phyloP scores from a whole-genome alignment of 1,139 yeast species.

The Blastobotrys capitulatus region DNA sequence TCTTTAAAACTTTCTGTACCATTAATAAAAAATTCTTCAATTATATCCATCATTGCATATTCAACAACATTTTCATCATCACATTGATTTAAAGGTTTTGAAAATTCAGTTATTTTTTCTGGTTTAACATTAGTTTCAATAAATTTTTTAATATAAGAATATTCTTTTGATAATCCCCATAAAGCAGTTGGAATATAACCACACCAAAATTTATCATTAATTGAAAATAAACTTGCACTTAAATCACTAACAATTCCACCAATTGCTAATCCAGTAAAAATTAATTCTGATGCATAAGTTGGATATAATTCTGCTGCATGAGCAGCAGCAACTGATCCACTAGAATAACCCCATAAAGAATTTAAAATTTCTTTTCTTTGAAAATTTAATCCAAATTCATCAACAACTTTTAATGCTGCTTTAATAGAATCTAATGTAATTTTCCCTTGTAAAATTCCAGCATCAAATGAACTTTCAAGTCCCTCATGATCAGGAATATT shows the following conservation, averaged over 20 bases:
- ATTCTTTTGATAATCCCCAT: conserved; percentile 29
- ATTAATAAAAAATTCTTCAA: conserved; percentile 16
- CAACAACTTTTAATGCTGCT: conserved; percentile 20
- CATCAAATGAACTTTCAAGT: conserved; percentile 22
- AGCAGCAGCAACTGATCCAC: conserved; percentile 31
- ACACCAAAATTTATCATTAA: conserved; percentile 18
- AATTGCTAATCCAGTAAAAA: conserved; percentile 23
- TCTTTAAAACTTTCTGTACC: conserved; percentile 16
- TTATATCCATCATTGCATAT: conserved; percentile 19
- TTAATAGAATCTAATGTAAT: conserved; percentile 26
- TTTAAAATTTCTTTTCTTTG: conserved; percentile 14
- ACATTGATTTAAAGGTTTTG: conserved; percentile 16
- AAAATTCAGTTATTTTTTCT: conserved; percentile 15
- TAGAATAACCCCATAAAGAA: conserved; percentile 30
- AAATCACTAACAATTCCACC: conserved; percentile 27
- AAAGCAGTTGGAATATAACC: conserved; percentile 29
- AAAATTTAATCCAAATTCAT: conserved; percentile 13
- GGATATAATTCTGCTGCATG: conserved; percentile 30
- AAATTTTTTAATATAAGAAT: conserved; percentile 18
- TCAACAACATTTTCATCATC: conserved; percentile 15
- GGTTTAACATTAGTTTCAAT: conserved; percentile 16
- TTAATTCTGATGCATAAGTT: conserved; percentile 29
- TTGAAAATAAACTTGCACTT: conserved; percentile 15
- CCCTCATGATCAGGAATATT: conserved; percentile 29
- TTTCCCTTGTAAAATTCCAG: conserved; percentile 24